A percentile compares a stretch with the other conserved stretches of the same genome.
Evolutionary conservation across 371 early-diverging fungal species (phyloP).

Genomic region (Dinochytrium kinnereticum): DNA sequence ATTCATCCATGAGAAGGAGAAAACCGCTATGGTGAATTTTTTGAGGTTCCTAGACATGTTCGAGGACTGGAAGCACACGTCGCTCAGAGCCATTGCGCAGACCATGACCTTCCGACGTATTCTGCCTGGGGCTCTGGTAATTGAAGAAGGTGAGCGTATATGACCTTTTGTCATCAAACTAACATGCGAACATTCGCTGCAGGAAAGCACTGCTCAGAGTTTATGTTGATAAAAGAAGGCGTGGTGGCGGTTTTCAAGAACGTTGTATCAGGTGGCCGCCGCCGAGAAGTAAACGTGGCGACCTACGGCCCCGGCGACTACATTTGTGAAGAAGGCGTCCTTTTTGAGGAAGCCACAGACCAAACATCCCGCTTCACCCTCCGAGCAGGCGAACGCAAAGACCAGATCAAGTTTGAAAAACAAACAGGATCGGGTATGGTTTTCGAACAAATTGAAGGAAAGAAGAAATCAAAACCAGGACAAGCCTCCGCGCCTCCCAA

Average conservation of each 20-base stretch:
- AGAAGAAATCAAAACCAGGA: neutral
- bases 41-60: slow-evolving; percentile 38
- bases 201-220: slow-evolving; percentile 33
- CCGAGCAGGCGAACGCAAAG: neutral
- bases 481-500: neutral
- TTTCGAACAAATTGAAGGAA: neutral
- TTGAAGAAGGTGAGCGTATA: slow-evolving; percentile 39
- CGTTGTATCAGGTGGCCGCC: slow-evolving; percentile 5
- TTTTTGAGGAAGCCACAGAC: slow-evolving; percentile 1
- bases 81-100: slow-evolving; percentile 30
- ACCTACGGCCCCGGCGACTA: slow-evolving; percentile 24
- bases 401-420: neutral
- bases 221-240: slow-evolving; percentile 34
- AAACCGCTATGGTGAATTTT: slow-evolving; percentile 41
- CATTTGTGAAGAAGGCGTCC: slow-evolving; percentile 38
- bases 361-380: neutral
- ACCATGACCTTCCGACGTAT: slow-evolving; percentile 31
- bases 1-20: slow-evolving; percentile 49
- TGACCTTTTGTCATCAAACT: too few species aligned
- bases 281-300: slow-evolving; percentile 26
- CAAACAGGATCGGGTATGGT: neutral
- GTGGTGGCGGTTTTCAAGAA: slow-evolving; percentile 26
- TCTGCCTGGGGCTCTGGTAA: slow-evolving; percentile 23
- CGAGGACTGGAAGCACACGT: slow-evolving; percentile 25
- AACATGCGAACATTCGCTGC: neutral